Evolutionary conservation across 805 yeast species (phyloP), one percentile per base, ranked within the genome.

Genomic region (Teunomyces cretensis): DNA sequence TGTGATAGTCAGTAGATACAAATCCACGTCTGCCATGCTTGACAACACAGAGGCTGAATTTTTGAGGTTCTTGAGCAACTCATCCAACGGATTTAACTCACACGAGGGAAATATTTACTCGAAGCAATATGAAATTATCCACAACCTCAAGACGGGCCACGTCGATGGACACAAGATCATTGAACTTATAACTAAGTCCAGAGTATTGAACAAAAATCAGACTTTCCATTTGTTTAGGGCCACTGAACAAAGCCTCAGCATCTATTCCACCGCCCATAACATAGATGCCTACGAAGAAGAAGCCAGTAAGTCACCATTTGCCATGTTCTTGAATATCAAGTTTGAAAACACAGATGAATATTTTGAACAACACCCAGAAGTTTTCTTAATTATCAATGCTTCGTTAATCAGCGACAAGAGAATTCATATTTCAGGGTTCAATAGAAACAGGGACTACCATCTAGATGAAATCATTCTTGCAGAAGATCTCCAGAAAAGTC

Each of bases 161-260:
- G 33, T 51, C 2, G 49, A 47, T 13, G 63, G 66, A 26, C 42
- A 53, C 17, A 74, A 74, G 42, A 72, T 86, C 31, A 73, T 84
- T 28, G 81, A 80, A 42, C 65, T 82, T 30, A 59, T 84, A 5
- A 79, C 82, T 47, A 84, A 87, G 60, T 86, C 96, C 0, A 81
- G 80, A 49, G 77, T 88, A 15, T 70, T 91, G 43, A 81, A 81
- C 58, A 91, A 92, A 57, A 78, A 83, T 1, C 86, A 89, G 39
- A 91, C 96, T 2, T 89, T 91, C 65, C 97, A 91, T 67, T 67
- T 92, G 27, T 92, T 92, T 72, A 80, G 77, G 52, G 70, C 79
- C 2, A 11, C 49, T 49, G 49, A 36, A 17, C 27, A 62, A 22
- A 62, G 30, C 46, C 70, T 47, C 56, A 74, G 30, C 19, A 55